Conservation (phyloP, 139 green algal species). For the Penium margaritaceum region DNA sequence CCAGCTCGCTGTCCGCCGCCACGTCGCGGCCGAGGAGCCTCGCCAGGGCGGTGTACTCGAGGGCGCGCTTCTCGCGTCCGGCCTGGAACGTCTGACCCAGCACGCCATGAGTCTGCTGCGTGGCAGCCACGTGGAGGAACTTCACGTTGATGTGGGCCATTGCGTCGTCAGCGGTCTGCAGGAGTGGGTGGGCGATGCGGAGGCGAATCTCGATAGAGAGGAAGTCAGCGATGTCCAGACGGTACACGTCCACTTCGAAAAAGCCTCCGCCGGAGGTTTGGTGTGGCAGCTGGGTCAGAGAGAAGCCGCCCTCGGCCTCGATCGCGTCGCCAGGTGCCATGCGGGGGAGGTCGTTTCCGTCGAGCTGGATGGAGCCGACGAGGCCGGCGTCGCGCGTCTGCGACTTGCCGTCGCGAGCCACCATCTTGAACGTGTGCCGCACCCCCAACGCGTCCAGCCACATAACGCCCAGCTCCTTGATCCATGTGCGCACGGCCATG, state of each 20-base stretch:
- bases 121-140: slow-evolving; percentile 23
- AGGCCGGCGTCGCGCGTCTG: too few relatives aligned
- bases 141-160: slow-evolving; percentile 33
- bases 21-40: not conserved
- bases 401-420: too few relatives aligned
- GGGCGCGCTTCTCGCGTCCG: slow-evolving; percentile 4
- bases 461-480: too few relatives aligned
- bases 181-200: slow-evolving; percentile 10
- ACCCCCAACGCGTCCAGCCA: too few relatives aligned
- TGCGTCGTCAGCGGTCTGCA: slow-evolving; percentile 26
- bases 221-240: slow-evolving; percentile 17
- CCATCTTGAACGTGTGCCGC: too few relatives aligned
- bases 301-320: not conserved
- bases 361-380: too few relatives aligned
- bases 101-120: slow-evolving; percentile 28
- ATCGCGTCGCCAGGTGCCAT: too few relatives aligned
- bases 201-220: slow-evolving; percentile 17
- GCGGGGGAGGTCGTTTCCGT: too few relatives aligned
- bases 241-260: slow-evolving; percentile 18
- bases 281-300: not conserved
- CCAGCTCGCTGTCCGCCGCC: not conserved
- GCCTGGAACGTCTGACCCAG: slow-evolving; percentile 39
- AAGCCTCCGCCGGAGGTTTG: slow-evolving; percentile 8
- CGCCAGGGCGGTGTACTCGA: not conserved
- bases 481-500: too few relatives aligned